Conservation (phyloP, 768 basidiomycete species). For the Rhizopogon rudus region DNA sequence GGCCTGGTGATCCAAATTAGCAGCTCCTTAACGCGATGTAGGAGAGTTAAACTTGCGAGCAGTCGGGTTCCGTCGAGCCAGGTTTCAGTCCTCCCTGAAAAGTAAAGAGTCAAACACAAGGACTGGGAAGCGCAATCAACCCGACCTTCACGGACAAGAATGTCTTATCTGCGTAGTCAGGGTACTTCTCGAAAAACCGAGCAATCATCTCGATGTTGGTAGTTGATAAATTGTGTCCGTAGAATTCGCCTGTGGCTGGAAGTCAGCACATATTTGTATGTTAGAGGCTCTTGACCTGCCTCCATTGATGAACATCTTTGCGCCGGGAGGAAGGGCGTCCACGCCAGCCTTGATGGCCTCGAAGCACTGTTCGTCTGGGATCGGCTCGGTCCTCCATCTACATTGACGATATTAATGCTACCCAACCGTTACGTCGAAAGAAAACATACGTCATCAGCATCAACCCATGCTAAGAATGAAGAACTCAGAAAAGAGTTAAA, state of each 20-base stretch:
- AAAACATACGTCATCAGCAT: slow-evolving; percentile 49
- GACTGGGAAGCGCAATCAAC: neutral
- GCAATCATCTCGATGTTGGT: slow-evolving; percentile 47
- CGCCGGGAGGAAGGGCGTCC: slow-evolving; percentile 35
- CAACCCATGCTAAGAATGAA: slow-evolving; percentile 33
- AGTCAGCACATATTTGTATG: neutral
- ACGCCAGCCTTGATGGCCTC: slow-evolving; percentile 53
- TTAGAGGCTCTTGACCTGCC: slow-evolving; percentile 21
- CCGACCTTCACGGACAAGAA: slow-evolving; percentile 32
- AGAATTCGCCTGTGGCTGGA: slow-evolving; percentile 45
- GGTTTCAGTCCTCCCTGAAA: slow-evolving; percentile 17
- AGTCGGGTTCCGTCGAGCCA: slow-evolving; percentile 10
- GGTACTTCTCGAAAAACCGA: slow-evolving; percentile 43
- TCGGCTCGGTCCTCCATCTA: slow-evolving; percentile 39
- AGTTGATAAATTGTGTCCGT: slow-evolving; percentile 36
- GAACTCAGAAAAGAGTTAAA: too few relatives aligned
- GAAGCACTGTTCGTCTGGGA: slow-evolving; percentile 57
- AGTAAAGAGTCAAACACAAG: neutral
- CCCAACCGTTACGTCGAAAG: neutral
- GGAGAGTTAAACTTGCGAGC: slow-evolving; percentile 25
- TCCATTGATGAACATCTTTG: slow-evolving; percentile 48
- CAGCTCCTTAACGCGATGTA: too few relatives aligned
- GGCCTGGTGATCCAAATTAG: slow-evolving; percentile 16
- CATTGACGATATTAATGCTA: neutral
- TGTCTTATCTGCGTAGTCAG: slow-evolving; percentile 28